These are phyloP conservation scores for Camelina hispida DNA, from an alignment of 345 rosid genomes.

Conservation along the genomic window DNA sequence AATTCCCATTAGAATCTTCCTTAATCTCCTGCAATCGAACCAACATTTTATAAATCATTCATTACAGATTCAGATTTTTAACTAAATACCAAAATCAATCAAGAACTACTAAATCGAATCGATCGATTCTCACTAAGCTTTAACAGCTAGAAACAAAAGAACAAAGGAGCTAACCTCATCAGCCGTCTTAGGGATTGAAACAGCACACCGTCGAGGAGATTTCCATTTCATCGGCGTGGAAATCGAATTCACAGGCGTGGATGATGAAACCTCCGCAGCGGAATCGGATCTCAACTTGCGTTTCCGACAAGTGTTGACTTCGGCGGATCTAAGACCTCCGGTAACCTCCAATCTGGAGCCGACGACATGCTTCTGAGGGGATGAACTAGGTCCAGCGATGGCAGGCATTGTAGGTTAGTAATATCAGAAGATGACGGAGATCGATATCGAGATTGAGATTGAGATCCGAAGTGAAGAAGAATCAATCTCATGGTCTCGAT, in stretches of 20 bases:
- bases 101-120: neutral
- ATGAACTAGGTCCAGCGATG: conserved; percentile 48
- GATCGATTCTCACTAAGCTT: neutral
- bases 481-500: conserved; percentile 39
- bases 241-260: conserved; percentile 11
- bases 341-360: conserved; percentile 43
- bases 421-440: neutral
- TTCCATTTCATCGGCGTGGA: conserved; percentile 53
- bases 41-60: neutral
- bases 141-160: neutral
- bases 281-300: conserved; percentile 62
- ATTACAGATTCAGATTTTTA: neutral
- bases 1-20: conserved; percentile 36
- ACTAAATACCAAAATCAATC: neutral
- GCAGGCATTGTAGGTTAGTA: conserved; percentile 59
- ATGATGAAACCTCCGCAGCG: conserved; percentile 24
- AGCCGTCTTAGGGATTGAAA: conserved; percentile 46
- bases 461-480: conserved; percentile 21
- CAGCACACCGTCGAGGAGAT: conserved; percentile 56
- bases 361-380: conserved; percentile 48
- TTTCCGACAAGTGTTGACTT: conserved; percentile 53
- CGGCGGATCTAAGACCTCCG: conserved; percentile 44
- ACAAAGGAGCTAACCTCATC: conserved; percentile 25
- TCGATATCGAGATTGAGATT: neutral
- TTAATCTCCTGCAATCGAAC: conserved; percentile 41